Conservation (phyloP, 495 filamentous ascomycete species). For the Gamarada debralockiae region DNA sequence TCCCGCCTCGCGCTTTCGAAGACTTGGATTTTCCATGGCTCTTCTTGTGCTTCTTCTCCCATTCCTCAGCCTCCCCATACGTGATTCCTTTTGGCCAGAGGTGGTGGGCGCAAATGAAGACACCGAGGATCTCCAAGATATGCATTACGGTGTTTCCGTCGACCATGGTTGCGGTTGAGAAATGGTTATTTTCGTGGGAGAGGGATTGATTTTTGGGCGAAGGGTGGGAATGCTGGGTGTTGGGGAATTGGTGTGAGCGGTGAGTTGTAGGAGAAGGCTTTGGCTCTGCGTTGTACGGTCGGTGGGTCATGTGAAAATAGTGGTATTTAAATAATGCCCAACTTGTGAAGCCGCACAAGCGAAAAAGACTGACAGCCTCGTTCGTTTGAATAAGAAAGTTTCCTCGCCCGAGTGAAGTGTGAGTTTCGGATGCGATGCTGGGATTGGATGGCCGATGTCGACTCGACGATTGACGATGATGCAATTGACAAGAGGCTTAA, state of each 20-base stretch:
- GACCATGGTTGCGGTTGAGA: slow-evolving; percentile 7
- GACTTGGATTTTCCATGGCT: neutral
- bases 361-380: slow-evolving; percentile 8
- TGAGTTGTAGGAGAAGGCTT: neutral
- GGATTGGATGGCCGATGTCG: no score
- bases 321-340: no score
- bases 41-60: slow-evolving; percentile 14
- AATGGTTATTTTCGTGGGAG: neutral
- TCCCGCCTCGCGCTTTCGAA: no score
- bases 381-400: neutral
- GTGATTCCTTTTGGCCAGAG: slow-evolving; percentile 22
- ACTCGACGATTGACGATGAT: no score
- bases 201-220: neutral
- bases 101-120: slow-evolving; percentile 17
- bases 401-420: no score
- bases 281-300: neutral
- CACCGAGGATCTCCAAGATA: slow-evolving; percentile 12
- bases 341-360: no score
- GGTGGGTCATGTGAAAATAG: neutral
- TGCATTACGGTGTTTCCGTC: slow-evolving; percentile 8
- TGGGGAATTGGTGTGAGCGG: neutral
- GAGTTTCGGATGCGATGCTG: no score
- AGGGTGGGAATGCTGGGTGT: neutral
- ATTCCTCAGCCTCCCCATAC: slow-evolving; percentile 21
- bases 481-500: no score